Percentiles rank a stretch among this genome's conserved stretches.
Conservation (phyloP, 1,139 yeast genomes). For the Hemisphaericaspora xylofermentans region DNA sequence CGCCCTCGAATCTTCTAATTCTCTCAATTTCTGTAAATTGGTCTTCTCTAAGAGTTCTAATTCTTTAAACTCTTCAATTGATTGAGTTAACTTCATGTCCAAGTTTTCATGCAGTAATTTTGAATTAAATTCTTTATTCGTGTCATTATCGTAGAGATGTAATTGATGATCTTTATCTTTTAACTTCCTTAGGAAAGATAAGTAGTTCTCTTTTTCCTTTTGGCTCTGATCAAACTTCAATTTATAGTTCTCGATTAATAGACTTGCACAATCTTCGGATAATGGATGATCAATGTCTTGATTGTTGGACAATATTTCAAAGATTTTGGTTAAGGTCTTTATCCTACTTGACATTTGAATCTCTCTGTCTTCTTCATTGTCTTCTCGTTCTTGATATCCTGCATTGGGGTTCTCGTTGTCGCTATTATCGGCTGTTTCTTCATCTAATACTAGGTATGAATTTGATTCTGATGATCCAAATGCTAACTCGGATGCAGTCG, state of each 20-base stretch:
- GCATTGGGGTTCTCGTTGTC: slow-evolving; percentile 15
- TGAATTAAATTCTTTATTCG: slow-evolving; percentile 10
- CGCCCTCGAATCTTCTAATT: slow-evolving; percentile 42
- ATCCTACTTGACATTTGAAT: slow-evolving; percentile 37
- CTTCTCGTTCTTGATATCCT: slow-evolving; percentile 7
- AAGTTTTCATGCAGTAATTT: slow-evolving; percentile 19
- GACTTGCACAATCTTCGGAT: slow-evolving; percentile 79
- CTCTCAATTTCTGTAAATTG: slow-evolving; percentile 42
- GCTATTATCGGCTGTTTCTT: slow-evolving; percentile 19
- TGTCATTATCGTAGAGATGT: slow-evolving; percentile 10
- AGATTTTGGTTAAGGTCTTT: slow-evolving; percentile 63
- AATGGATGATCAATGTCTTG: slow-evolving; percentile 86
- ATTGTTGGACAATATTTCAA: slow-evolving; percentile 54
- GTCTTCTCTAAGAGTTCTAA: slow-evolving; percentile 32
- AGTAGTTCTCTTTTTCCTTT: slow-evolving; percentile 76
- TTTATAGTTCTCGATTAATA: slow-evolving; percentile 65
- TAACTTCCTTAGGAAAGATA: slow-evolving; percentile 67
- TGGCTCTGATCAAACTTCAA: slow-evolving; percentile 71
- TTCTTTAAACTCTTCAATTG: slow-evolving; percentile 42
- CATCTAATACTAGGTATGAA: slow-evolving; percentile 33
- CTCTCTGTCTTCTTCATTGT: slow-evolving; percentile 10
- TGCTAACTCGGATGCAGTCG: slow-evolving; percentile 11
- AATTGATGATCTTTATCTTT: slow-evolving; percentile 44
- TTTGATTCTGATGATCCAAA: slow-evolving; percentile 19
- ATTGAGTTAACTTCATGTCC: slow-evolving; percentile 38